A percentile compares a stretch with the other conserved stretches of the same genome.
Conservation (phyloP, 2,329 filamentous ascomycete genomes). For the Colletotrichum orbiculare region DNA sequence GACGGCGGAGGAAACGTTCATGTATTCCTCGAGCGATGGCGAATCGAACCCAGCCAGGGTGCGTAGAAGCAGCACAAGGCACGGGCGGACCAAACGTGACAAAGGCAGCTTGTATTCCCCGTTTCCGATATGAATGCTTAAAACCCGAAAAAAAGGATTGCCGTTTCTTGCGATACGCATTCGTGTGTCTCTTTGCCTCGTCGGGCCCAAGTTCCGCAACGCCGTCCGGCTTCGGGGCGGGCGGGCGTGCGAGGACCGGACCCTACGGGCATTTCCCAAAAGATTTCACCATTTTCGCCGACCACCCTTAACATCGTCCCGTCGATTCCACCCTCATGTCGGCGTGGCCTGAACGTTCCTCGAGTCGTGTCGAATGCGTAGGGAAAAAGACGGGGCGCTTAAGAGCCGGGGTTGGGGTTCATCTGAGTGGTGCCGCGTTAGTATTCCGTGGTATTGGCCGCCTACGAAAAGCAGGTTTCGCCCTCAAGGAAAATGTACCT, state of each 20-base stretch:
- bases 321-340: conserved; percentile 38
- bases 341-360: conserved; percentile 36
- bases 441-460: not conserved
- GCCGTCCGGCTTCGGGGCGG: not conserved
- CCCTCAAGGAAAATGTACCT: conserved; percentile 66
- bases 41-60: not conserved
- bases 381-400: conserved; percentile 40
- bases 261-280: conserved; percentile 31
- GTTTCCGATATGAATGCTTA: conserved; percentile 35
- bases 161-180: conserved; percentile 35
- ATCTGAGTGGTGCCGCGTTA: conserved; percentile 45
- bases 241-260: not conserved
- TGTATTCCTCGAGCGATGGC: conserved; percentile 15
- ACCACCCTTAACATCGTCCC: conserved; percentile 31
- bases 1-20: conserved; percentile 9
- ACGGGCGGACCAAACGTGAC: not conserved
- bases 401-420: conserved; percentile 55
- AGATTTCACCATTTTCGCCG: conserved; percentile 34
- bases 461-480: not conserved
- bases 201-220: not conserved
- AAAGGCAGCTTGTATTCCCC: conserved; percentile 18
- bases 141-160: conserved; percentile 29
- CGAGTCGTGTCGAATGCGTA: conserved; percentile 38
- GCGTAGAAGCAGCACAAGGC: not conserved
- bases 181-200: conserved; percentile 31